Base-by-base conservation (phyloP, 2,329 filamentous ascomycete species). In the Lecanicillium sp. region DNA sequence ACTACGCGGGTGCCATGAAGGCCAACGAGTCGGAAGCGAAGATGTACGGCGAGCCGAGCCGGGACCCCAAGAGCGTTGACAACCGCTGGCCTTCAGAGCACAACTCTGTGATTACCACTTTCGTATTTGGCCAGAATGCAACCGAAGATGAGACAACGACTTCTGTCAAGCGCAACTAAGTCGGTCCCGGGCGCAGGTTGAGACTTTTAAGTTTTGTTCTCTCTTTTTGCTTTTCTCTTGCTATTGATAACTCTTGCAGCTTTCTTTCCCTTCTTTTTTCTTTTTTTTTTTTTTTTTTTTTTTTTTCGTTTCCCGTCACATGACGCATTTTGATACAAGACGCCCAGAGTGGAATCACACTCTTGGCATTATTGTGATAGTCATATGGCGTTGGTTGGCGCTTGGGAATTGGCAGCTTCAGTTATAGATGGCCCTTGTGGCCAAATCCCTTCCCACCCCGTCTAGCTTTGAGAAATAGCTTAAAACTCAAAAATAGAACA, bases 11-110 rank as follows among this genome's bases (percentile, higher is more conserved):
- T 0, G 45, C 48, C 6, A 56, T 70, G 3, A 56, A 56, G 20
- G 60, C 64, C 0, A 19, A 60, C 0, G 56, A 55, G 10, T 67
- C 68, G 1, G 51, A 58, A 7, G 53, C 53, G 0, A n/a, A 63
- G 0, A 55, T 69, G 2, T 57, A 62, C 0, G 66, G 66, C 2
- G 51, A 58, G 2, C 66, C 65, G 0, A 59, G 55, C 40, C 49
- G 63, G 3, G 44, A 59, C 30, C 68, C 67, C 0, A 52, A 65
- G 30, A 59, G 67, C 24, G 35, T 52, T 45, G 40, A 65, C 5
- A 71, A 71, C 20, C 60, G 67, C 52, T 71, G 67, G 67, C 62
- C 66, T 9, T 64, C 66, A 7, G 67, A 71, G 51, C 68, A 71
- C 44, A 57, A 57, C 7, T 58, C 60, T 9, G 62, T 67, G 9